Percentiles rank a stretch among this genome's conserved stretches.
Evolutionary conservation across 1,284 basidiomycete genomes (phyloP).

Genomic region (Moniliella sp.): DNA sequence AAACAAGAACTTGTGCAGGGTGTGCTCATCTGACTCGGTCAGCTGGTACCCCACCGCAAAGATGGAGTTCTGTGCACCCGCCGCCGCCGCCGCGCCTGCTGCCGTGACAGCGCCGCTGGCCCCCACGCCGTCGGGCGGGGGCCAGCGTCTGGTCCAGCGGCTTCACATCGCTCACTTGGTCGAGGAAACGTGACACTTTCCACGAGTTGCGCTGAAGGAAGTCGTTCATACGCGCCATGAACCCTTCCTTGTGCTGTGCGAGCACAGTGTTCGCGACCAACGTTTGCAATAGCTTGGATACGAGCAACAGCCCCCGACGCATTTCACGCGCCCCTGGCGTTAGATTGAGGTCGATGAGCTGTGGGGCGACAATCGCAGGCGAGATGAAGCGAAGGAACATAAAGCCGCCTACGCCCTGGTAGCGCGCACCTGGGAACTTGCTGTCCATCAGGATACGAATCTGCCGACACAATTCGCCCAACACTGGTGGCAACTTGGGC

Average conservation of each 20-base stretch:
- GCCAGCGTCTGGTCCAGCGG: background rate
- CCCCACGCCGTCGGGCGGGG: too few relatives aligned
- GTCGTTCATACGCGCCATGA: conserved; percentile 24
- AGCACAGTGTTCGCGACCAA: conserved; percentile 23
- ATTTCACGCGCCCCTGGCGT: conserved; percentile 16
- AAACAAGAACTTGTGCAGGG: conserved; percentile 17
- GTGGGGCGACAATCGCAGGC: conserved; percentile 21
- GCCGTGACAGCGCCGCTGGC: too few relatives aligned
- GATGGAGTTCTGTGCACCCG: conserved; percentile 16
- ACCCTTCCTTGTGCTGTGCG: conserved; percentile 23
- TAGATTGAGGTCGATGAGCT: conserved; percentile 27
- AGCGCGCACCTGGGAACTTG: conserved; percentile 20
- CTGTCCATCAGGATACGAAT: conserved; percentile 20
- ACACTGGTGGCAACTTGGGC: conserved; percentile 20
- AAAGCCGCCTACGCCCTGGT: conserved; percentile 25
- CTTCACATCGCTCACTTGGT: conserved; percentile 17
- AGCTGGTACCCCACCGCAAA: conserved; percentile 21
- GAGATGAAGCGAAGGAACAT: conserved; percentile 28
- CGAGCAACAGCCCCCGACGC: conserved; percentile 17
- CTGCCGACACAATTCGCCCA: conserved; percentile 25
- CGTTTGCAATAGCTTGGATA: conserved; percentile 26
- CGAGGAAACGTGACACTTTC: conserved; percentile 22
- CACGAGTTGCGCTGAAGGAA: conserved; percentile 23
- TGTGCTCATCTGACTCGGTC: conserved; percentile 13
- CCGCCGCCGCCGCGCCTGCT: too few relatives aligned